These are phyloP conservation scores for Funneliformis mosseae DNA, from an alignment of 192 early-diverging fungal species.

Conservation along the genomic window DNA sequence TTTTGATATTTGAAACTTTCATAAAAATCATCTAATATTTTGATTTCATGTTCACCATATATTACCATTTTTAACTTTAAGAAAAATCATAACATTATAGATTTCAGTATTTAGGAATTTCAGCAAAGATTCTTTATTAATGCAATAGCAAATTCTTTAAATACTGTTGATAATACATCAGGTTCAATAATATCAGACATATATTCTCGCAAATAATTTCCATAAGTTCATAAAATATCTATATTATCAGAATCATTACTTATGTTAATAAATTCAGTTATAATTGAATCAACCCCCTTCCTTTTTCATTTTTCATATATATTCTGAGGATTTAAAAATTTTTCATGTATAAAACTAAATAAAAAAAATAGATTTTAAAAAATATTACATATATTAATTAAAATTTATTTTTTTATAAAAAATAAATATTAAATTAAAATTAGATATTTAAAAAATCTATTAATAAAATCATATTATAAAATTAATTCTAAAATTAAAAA, in stretches of 20 bases:
- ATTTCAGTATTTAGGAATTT: not conserved
- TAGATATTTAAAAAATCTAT: too few species aligned
- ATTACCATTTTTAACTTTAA: not conserved
- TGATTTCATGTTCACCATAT: conserved; percentile 5
- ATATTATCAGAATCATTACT: not conserved
- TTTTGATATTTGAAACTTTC: not conserved
- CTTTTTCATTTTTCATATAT: too few species aligned
- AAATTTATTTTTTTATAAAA: too few species aligned
- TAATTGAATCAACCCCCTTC: conserved; percentile 24
- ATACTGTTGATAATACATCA: not conserved
- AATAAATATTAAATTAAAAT: too few species aligned
- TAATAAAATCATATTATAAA: too few species aligned
- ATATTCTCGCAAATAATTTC: not conserved
- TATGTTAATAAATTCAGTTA: not conserved
- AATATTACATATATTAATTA: too few species aligned
- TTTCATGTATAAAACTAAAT: too few species aligned
- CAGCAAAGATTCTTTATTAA: not conserved
- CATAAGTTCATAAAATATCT: conserved; percentile 11
- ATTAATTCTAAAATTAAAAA: too few species aligned
- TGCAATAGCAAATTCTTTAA: conserved; percentile 13
- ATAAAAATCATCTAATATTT: too few species aligned
- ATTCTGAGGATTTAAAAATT: too few species aligned
- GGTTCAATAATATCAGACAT: not conserved
- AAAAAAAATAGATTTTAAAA: too few species aligned
- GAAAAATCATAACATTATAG: conserved; percentile 9